Evolutionary conservation across 805 yeast species (phyloP), one percentile per base, ranked within the genome.

Genomic region (Suhomyces pyralidae): DNA sequence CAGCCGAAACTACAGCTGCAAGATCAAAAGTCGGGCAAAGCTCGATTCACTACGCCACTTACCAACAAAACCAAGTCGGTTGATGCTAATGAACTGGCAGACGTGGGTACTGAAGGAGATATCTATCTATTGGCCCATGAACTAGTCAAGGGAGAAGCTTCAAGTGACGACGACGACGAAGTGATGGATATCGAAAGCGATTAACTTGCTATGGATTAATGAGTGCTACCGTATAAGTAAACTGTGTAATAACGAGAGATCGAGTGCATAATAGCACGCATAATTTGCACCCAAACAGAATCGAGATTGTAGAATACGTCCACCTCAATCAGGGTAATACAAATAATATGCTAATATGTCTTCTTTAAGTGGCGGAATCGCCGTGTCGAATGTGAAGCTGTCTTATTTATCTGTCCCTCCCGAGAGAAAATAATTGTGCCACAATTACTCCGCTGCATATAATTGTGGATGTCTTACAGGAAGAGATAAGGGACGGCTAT

Each of bases 121-220:
- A 56, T 75, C 15, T 72, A 72, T 40, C 52, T 61, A 22, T 53
- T 73, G 26, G 83, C 77, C 0, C 70, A 74, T 28, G 69, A 68
- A 28, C 63, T 80, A 54, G 68, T 68, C 51, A 61, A 69, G 45
- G 85, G 84, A 1, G 80, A 76, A 43, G 78, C 68, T 15, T 70
- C 78, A 7, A 78, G 82, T 59, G 83, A 78, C 51, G 85, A 79
- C 48, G 84, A 74, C 45, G 83, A 77, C 53, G 77, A 80, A 48
- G 56, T 51, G 1, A 82, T 83, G 88, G 86, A 83, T 59, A 73
- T 82, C 20, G 86, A 81, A 53, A 80, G 83, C 62, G 86, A 82
- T 50, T 81, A 58, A 24, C 7, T 34, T 12, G 17, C 38, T 34
- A 34, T n/a, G 6, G 7, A 36, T 8, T 36, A 32, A 36, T 36